Evolutionary conservation across 176 grass and related monocot species (phyloP).

Genomic region (Guadua angustifolia): DNA sequence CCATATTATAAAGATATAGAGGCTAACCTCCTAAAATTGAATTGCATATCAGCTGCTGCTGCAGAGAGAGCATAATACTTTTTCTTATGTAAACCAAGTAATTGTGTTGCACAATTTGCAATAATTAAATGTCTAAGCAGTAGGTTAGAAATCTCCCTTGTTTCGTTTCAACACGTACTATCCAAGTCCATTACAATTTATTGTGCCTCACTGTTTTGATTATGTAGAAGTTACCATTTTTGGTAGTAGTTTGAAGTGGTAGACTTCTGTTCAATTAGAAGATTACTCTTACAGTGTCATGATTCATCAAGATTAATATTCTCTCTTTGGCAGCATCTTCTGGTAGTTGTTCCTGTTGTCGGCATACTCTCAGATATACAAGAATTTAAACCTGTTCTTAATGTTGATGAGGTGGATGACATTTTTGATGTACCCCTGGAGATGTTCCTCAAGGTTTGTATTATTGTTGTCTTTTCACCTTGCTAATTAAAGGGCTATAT

Average conservation of each 20-base stretch:
- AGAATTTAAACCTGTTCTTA: slow-evolving; percentile 56
- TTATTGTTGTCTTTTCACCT: slow-evolving; percentile 1
- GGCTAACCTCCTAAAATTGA: neutral
- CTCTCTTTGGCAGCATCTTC: slow-evolving; percentile 65
- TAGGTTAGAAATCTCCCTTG: neutral
- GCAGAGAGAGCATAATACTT: neutral
- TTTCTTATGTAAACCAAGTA: slow-evolving; percentile 15
- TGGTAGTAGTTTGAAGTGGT: neutral
- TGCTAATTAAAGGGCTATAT: neutral
- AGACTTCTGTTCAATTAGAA: neutral
- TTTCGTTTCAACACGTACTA: neutral
- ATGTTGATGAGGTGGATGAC: slow-evolving; percentile 58
- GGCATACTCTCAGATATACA: slow-evolving; percentile 61
- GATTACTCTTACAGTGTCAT: neutral
- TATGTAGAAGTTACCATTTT: neutral
- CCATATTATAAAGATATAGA: slow-evolving; percentile 10
- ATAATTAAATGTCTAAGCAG: neutral
- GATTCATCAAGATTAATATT: neutral
- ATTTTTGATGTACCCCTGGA: slow-evolving; percentile 69
- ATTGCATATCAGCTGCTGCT: neutral
- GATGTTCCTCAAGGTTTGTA: slow-evolving; percentile 80
- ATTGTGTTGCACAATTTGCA: neutral
- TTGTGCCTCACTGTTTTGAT: neutral
- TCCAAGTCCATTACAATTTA: neutral
- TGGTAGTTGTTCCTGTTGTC: slow-evolving; percentile 69